These are phyloP conservation scores for Metarhizium robertsii DNA, from an alignment of 2,329 filamentous ascomycete species.

Conservation along the genomic window DNA sequence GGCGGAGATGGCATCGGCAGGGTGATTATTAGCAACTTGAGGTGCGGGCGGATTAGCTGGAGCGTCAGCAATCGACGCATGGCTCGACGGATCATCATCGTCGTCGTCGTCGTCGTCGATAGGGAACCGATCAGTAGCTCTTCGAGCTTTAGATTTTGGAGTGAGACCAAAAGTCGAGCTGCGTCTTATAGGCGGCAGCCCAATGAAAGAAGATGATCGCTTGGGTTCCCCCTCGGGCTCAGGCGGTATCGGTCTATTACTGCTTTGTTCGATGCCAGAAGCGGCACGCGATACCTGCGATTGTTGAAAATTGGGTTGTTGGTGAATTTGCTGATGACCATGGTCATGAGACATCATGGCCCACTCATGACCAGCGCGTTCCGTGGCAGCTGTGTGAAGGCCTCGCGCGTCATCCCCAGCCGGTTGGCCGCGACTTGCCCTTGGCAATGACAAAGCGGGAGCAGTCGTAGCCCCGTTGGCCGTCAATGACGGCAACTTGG, in stretches of 20 bases:
- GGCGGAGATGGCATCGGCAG: background rate
- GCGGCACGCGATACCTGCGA: background rate
- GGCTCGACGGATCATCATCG: background rate
- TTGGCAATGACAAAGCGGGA: background rate
- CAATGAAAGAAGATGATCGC: constrained; percentile 42
- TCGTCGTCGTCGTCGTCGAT: constrained; percentile 25
- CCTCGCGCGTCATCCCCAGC: background rate
- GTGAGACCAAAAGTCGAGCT: constrained; percentile 45
- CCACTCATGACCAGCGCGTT: constrained; percentile 18
- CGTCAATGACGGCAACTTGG: background rate
- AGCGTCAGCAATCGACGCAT: background rate
- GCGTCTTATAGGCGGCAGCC: constrained; percentile 49
- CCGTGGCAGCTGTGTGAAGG: background rate
- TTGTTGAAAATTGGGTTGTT: background rate
- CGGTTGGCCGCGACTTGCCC: background rate
- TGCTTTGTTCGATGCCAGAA: constrained; percentile 1
- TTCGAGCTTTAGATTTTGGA: constrained; percentile 18
- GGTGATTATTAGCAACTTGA: background rate
- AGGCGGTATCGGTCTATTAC: constrained; percentile 8
- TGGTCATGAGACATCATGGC: constrained; percentile 19
- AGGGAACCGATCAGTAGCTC: constrained; percentile 23
- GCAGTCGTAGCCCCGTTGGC: background rate
- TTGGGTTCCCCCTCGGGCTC: constrained; percentile 20
- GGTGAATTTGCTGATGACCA: background rate
- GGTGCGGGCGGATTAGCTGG: background rate